phyloP scores from a whole-genome alignment of 2,329 filamentous ascomycete genomes.

The Aphanocladium album region DNA sequence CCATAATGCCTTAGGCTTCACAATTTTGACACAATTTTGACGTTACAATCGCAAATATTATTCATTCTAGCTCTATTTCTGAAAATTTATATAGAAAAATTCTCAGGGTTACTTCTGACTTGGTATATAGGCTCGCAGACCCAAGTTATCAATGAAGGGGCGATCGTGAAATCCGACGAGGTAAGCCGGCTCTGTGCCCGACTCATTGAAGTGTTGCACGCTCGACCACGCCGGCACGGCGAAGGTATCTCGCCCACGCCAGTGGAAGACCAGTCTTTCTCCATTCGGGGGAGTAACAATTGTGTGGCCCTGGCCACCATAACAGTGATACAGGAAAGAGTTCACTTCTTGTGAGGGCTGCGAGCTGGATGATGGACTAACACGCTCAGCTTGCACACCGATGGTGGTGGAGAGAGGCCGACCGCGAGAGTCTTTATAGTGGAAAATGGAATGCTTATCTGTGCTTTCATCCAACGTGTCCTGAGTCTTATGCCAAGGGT shows the following conservation, averaged over 20 bases:
- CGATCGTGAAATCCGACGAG: conserved; percentile 31
- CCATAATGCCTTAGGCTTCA: too few relatives aligned
- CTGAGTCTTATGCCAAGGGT: conserved; percentile 42
- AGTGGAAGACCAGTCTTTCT: conserved; percentile 31
- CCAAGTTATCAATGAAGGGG: conserved; percentile 26
- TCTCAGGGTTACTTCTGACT: not conserved
- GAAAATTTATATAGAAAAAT: too few relatives aligned
- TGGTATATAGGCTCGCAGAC: not conserved
- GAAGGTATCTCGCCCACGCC: conserved; percentile 48
- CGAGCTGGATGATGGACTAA: conserved; percentile 32
- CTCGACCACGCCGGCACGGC: conserved; percentile 48
- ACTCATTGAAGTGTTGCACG: conserved; percentile 40
- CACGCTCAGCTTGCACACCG: conserved; percentile 43
- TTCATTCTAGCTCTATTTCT: too few relatives aligned
- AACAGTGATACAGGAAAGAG: conserved; percentile 50
- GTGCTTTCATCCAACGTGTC: conserved; percentile 28
- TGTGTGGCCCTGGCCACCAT: conserved; percentile 40
- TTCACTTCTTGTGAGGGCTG: conserved; percentile 38
- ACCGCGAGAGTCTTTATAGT: conserved; percentile 30
- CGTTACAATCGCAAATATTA: too few relatives aligned
- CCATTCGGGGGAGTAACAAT: conserved; percentile 30
- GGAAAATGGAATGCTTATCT: conserved; percentile 27
- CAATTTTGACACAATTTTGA: too few relatives aligned
- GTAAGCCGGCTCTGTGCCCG: conserved; percentile 24
- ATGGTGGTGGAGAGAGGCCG: conserved; percentile 38